Evolutionary conservation across 2,329 filamentous ascomycete genomes (phyloP).

Genomic region (Fusarium drepaniforme): DNA sequence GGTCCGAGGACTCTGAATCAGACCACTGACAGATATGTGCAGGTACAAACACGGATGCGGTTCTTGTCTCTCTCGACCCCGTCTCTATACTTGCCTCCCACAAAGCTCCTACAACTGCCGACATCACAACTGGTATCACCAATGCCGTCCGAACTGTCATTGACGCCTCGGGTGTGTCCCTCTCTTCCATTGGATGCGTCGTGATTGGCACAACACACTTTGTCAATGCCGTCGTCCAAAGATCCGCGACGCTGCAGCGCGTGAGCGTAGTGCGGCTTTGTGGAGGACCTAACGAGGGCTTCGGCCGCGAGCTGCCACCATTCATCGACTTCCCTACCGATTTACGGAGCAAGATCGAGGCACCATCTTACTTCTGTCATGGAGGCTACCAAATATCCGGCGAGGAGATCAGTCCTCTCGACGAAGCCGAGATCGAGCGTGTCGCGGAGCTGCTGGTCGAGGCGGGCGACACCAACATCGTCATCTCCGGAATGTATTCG

Average conservation of each 20-base stretch:
- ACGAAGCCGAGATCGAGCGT: constrained; percentile 11
- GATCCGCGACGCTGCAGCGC: constrained; percentile 56
- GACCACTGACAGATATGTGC: not conserved
- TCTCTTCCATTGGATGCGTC: constrained; percentile 53
- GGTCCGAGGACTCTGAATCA: not conserved
- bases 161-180: constrained; percentile 34
- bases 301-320: constrained; percentile 58
- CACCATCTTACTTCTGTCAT: constrained; percentile 16
- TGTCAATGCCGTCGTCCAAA: constrained; percentile 65
- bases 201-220: constrained; percentile 66
- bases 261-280: constrained; percentile 16
- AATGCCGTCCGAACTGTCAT: constrained; percentile 55
- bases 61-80: constrained; percentile 18
- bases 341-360: constrained; percentile 6
- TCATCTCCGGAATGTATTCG: not conserved
- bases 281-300: not conserved
- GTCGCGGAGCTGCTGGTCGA: constrained; percentile 10
- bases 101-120: constrained; percentile 52
- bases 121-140: constrained; percentile 51
- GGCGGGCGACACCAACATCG: not conserved
- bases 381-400: constrained; percentile 51
- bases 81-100: constrained; percentile 16
- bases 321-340: constrained; percentile 56
- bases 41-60: constrained; percentile 28
- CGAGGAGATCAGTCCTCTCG: constrained; percentile 47